Base-by-base conservation (phyloP, 108 stramenopile genomes). In the Fragilaria crotonensis region DNA sequence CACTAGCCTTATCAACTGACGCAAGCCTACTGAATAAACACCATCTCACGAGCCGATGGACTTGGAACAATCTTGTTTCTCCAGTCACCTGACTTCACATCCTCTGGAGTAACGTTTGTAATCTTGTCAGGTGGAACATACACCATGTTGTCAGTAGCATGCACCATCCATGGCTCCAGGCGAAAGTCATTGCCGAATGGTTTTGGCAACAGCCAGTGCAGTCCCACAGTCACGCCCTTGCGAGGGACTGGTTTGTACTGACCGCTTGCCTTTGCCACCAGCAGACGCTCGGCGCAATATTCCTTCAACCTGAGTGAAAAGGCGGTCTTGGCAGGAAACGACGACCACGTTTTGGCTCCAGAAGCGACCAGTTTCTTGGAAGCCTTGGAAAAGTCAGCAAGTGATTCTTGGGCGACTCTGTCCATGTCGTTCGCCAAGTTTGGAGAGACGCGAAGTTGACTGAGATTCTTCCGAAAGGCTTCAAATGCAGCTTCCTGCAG, bases 141-240 rank as follows among this genome's bases (percentile, higher is more conserved):
- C 18, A 89, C 81, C 50, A 87, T 45, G 71, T 84, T 73, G 45
- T 89, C 85, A 32, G 77, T 73, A n/a, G 82, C 77, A 65, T 83
- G 81, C 30, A 73, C 77, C 70, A 72, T 67, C 79, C 78, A 79
- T 29, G 87, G 87, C 59, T 87, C 90, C 75, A 85, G 87, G 58
- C 87, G 68, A 63, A 70, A 88, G 62, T 89, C 87, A 63, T 90
- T 80, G 41, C 93, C 90, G 70, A 96, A 93, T 32, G 91, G 95
- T 60, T 94, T 85, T 33, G 93, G 95, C 33, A 96, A 57, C 53
- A 96, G 71, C 90, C 90, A 94, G 60, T 96, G 95, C 59, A 94
- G 66, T 14, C 89, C 90, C 44, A 96, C 66, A 19, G 89, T 87
- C 11, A 96, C 74, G 26, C 89, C 93, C 73, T 93, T 94, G 23